A percentile compares a stretch with the other conserved stretches of the same genome.
These are phyloP conservation scores for Lignosus rhinocerotis DNA, from an alignment of 1,284 basidiomycete species.

Conservation along the genomic window DNA sequence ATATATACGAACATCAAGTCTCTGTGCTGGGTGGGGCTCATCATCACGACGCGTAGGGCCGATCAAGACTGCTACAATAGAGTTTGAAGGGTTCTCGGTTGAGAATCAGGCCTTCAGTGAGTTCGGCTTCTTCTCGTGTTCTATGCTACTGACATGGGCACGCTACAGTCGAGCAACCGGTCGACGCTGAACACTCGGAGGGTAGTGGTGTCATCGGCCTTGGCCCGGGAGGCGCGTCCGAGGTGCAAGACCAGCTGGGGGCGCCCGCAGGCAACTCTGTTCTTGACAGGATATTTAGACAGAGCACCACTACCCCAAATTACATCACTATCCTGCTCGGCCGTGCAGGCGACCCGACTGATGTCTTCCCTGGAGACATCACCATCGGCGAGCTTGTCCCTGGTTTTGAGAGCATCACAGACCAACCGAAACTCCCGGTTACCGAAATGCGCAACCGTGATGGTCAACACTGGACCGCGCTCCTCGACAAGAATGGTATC, in stretches of 20 bases:
- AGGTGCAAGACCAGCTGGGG: constrained; percentile 28
- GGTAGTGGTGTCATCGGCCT: constrained; percentile 41
- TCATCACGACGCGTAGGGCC: constrained; percentile 37
- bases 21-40: not conserved
- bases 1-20: constrained; percentile 3
- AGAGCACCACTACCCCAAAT: constrained; percentile 56
- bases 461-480: constrained; percentile 40
- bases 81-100: constrained; percentile 55
- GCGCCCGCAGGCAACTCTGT: constrained; percentile 45
- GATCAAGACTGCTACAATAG: constrained; percentile 52
- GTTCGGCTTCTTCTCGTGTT: constrained; percentile 23
- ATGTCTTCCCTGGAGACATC: constrained; percentile 38
- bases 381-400: constrained; percentile 38
- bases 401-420: constrained; percentile 36
- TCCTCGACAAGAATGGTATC: constrained; percentile 38
- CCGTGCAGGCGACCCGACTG: constrained; percentile 33
- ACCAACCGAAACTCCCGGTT: constrained; percentile 38
- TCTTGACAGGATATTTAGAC: constrained; percentile 63
- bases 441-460: constrained; percentile 20
- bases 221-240: constrained; percentile 38
- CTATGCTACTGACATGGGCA: not conserved
- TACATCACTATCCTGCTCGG: constrained; percentile 50
- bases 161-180: constrained; percentile 28
- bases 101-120: constrained; percentile 64
- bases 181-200: constrained; percentile 26